Conservation (phyloP, 2,329 filamentous ascomycete genomes). For the Sordariomycetes sp. region DNA sequence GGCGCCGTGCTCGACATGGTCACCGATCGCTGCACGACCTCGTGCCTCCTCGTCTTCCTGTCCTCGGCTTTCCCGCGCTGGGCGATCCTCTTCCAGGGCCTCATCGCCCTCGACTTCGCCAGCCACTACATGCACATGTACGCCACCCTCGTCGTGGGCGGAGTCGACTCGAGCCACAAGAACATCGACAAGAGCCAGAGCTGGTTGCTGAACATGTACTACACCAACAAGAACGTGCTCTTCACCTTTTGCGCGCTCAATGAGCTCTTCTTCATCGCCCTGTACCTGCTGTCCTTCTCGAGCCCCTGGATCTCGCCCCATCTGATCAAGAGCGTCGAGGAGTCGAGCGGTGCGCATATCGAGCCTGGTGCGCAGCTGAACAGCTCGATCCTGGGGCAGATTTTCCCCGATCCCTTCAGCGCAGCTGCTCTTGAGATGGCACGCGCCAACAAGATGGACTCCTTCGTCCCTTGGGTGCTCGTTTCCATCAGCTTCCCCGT, state of each 20-base stretch:
- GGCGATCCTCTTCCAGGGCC: conserved; percentile 85
- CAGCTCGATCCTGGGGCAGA: conserved; percentile 58
- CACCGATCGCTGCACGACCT: conserved; percentile 93
- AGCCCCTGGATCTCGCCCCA: conserved; percentile 82
- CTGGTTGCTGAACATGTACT: conserved; percentile 89
- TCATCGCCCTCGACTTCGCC: conserved; percentile 87
- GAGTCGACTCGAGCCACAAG: conserved; percentile 78
- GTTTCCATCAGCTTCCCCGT: conserved; percentile 72
- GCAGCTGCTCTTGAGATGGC: conserved; percentile 88
- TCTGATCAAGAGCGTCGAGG: conserved; percentile 56
- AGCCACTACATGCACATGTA: conserved; percentile 99
- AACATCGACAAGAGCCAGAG: conserved; percentile 81
- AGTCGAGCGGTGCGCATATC: conserved; percentile 40
- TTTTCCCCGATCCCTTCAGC: conserved; percentile 85
- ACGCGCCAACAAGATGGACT: conserved; percentile 87
- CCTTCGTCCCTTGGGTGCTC: conserved; percentile 58
- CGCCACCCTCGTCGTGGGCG: conserved; percentile 81
- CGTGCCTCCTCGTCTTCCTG: conserved; percentile 89
- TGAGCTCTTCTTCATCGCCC: conserved; percentile 94
- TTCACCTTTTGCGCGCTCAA: conserved; percentile 88
- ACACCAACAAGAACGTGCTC: conserved; percentile 91
- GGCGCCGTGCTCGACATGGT: conserved; percentile 98
- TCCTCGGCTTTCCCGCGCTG: conserved; percentile 91
- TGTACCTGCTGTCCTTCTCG: conserved; percentile 96
- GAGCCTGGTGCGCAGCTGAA: conserved; percentile 62